phyloP scores from a whole-genome alignment of 352 stramenopile genomes.

The Pseudoperonospora humuli region DNA sequence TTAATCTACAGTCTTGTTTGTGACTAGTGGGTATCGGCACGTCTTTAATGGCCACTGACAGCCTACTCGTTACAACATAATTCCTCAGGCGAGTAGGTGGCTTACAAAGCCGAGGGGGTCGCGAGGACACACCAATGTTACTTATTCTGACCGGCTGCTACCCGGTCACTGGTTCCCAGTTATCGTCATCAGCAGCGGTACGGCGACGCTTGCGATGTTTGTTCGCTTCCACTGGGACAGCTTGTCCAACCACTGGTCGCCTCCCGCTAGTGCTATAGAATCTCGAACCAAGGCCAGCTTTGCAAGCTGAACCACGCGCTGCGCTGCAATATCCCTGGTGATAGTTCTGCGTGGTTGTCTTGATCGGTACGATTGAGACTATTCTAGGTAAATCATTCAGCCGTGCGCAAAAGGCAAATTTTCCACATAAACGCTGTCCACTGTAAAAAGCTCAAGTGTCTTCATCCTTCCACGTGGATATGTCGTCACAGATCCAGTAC shows the following conservation, averaged over 20 bases:
- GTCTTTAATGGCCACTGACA: not conserved
- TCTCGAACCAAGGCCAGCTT: not conserved
- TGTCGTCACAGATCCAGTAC: conserved; percentile 1
- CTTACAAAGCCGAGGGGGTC: too few species aligned
- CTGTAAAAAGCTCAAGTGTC: not conserved
- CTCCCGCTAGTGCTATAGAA: not conserved
- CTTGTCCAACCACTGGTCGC: too few species aligned
- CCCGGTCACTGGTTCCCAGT: not conserved
- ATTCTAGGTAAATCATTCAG: not conserved
- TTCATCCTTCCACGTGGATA: not conserved
- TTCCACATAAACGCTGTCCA: not conserved
- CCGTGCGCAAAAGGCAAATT: too few species aligned
- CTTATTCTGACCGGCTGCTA: not conserved
- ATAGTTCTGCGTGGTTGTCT: conserved; percentile 3
- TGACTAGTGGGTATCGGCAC: conserved; percentile 2
- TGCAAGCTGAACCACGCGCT: not conserved
- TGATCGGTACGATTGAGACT: conserved; percentile 1
- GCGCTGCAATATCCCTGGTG: not conserved
- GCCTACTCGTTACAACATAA: not conserved
- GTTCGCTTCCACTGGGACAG: conserved; percentile 1
- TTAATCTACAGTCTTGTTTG: conserved; percentile 2
- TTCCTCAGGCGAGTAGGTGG: not conserved
- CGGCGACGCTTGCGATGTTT: not conserved
- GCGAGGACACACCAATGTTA: too few species aligned
- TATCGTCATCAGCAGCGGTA: not conserved